Percentiles rank a stretch among this genome's conserved stretches.
These are phyloP conservation scores for Cytidiella melzeri DNA, from an alignment of 768 basidiomycete species.

Conservation along the genomic window DNA sequence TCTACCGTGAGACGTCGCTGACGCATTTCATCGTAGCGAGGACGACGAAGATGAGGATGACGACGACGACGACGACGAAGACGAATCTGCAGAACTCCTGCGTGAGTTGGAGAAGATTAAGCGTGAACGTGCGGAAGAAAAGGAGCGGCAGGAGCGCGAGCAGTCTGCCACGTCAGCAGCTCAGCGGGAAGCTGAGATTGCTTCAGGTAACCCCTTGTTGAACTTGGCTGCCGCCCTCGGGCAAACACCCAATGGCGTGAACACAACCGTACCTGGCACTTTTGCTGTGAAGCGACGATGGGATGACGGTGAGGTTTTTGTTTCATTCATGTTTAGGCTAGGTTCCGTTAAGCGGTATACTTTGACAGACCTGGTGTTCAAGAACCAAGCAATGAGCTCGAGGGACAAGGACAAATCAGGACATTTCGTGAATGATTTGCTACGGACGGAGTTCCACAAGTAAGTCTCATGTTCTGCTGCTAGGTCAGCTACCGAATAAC, in stretches of 20 bases:
- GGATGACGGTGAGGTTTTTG: constrained; percentile 78
- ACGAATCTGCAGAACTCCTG: constrained; percentile 89
- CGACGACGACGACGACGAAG: constrained; percentile 64
- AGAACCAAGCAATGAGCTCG: constrained; percentile 84
- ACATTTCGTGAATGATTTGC: constrained; percentile 91
- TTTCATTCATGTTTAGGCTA: too few relatives aligned
- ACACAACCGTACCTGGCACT: constrained; percentile 70
- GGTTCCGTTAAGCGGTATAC: too few relatives aligned
- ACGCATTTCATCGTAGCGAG: neutral
- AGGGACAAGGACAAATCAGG: constrained; percentile 58
- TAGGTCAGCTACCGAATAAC: neutral
- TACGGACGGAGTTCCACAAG: constrained; percentile 94
- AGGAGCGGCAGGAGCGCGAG: constrained; percentile 74
- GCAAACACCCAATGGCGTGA: constrained; percentile 59
- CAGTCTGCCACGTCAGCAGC: constrained; percentile 55
- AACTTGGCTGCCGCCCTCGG: constrained; percentile 91
- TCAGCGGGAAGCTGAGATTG: constrained; percentile 75
- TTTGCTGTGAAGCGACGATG: constrained; percentile 91
- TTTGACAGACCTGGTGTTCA: constrained; percentile 87
- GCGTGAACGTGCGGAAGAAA: constrained; percentile 91
- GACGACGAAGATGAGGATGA: constrained; percentile 27
- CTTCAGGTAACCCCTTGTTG: constrained; percentile 80
- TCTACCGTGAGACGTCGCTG: neutral
- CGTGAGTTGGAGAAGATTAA: constrained; percentile 99
- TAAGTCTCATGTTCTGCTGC: constrained; percentile 34